Evolutionary conservation across 2,329 filamentous ascomycete species (phyloP).

Genomic region (Epichloe festucae): DNA sequence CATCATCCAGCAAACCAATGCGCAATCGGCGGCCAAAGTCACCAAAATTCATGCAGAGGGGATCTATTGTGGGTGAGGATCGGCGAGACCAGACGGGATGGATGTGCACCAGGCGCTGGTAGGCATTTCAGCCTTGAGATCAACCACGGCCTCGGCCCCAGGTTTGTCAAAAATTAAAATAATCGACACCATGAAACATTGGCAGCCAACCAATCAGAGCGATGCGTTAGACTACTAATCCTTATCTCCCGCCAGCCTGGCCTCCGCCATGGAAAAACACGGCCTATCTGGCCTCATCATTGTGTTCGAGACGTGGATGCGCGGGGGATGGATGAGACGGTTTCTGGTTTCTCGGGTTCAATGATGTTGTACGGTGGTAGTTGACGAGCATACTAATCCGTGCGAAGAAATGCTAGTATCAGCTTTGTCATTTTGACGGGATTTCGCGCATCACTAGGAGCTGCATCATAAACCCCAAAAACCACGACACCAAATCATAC

Average conservation of each 20-base stretch:
- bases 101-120: no score
- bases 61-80: neutral
- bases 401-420: neutral
- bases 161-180: conserved; percentile 11
- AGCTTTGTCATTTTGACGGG: neutral
- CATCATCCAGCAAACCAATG: no score
- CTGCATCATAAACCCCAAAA: neutral
- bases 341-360: no score
- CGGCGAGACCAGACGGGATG: no score
- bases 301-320: no score
- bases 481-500: no score
- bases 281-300: no score
- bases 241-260: conserved; percentile 28
- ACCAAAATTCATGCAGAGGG: no score
- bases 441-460: neutral
- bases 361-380: no score
- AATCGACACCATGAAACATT: conserved; percentile 30
- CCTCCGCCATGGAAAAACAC: neutral
- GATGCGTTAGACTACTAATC: conserved; percentile 8
- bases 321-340: no score
- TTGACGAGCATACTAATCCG: neutral
- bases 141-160: neutral
- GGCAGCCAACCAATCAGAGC: conserved; percentile 24
- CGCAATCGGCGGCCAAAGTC: no score
- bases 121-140: neutral